Base-by-base conservation (phyloP, 805 yeast genomes). In the Maudiozyma barnettii region DNA sequence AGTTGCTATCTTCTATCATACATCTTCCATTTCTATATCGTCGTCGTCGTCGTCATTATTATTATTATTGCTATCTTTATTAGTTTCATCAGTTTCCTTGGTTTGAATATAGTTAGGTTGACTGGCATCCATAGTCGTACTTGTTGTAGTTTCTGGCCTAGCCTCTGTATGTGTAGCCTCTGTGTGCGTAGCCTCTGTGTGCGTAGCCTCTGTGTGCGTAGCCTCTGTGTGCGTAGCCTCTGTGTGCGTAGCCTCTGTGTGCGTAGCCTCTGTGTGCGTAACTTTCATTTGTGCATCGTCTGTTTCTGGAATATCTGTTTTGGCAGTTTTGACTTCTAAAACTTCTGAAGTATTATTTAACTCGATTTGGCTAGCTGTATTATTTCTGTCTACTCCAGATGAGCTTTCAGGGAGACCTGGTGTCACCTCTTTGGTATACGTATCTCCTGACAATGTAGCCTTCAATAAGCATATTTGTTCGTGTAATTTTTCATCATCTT, bases 401-500 rank as follows among this genome's bases (percentile, higher is more conserved):
- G 23, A n/a, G 22, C 22, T 37, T 13, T 37, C 22, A 37, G 16
- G n/a, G 14, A 21, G 20, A 4, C 12, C 40, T n/a, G 40, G 40
- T 21, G 40, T 19, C 5, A 19, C 9, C 14, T 37, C 40, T 37
- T 21, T 37, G n/a, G 21, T n/a, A 23, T 37, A 37, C 9, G 23
- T 37, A 37, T 33, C 19, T 19, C 40, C 40, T 20, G 47, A 23
- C 22, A 56, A 35, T 2, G 49, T 38, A 5, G 51, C 49, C 41
- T 47, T 49, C 30, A 62, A 49, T 8, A 55, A 41, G 7, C 41
- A 43, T 19, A 57, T 45, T 41, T 63, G 67, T 39, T 61, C 66
- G 19, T 47, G 43, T 48, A 64, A 41, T 46, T 63, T 63, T 39
- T 59, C 65, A 36, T 61, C 60, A 46, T 63, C 67, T 45, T 63